Base-by-base conservation (phyloP, 371 early-diverging fungal species). In the Catenaria anguillulae region DNA sequence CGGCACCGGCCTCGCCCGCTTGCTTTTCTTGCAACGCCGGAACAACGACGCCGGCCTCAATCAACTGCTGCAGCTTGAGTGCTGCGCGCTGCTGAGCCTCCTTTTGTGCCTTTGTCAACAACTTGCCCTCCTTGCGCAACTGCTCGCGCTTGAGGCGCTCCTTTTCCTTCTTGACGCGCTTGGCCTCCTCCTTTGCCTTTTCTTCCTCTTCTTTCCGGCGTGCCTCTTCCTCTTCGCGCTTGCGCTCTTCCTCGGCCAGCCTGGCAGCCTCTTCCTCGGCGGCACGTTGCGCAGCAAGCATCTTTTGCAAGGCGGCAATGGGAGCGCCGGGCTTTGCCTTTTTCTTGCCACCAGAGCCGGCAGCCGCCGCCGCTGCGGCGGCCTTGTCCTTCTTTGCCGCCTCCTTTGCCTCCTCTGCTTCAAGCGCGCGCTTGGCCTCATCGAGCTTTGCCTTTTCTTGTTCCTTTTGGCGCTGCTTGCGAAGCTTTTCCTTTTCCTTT, bases 81-180 rank as follows among this genome's bases (percentile, higher is more conserved):
- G 86, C 78, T 55, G 84, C 86, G 58, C 73, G 75, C 24, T 81
- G 81, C 67, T 89, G 83, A 42, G 86, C 89, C 66, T 85, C 87
- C 75, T 88, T 92, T 73, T 97, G 90, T n/a, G 90, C 82, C 70
- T 90, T 89, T 45, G 94, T 90, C 69, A 93, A 73, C 37, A 90
- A 80, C 69, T 93, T 92, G 58, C 97, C 97, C 60, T 89, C 85
- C 70, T 87, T 90, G 60, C 84, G 84, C 52, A 92, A 81, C 72
- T 93, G 89, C 63, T 96, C 97, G 45, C 82, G 80, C 73, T 87
- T 88, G 42, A 77, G 77, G 68, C 68, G 78, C 58, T 85, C 84
- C 65, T 80, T 82, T 68, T 90, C 85, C 72, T 86, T 86, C 64
- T 84, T 86, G 66, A 71, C 72, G 37, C 67, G 77, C 67, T 77